Evolutionary conservation across 768 basidiomycete genomes (phyloP).

Genomic region (Leccinellum rugosiceps): DNA sequence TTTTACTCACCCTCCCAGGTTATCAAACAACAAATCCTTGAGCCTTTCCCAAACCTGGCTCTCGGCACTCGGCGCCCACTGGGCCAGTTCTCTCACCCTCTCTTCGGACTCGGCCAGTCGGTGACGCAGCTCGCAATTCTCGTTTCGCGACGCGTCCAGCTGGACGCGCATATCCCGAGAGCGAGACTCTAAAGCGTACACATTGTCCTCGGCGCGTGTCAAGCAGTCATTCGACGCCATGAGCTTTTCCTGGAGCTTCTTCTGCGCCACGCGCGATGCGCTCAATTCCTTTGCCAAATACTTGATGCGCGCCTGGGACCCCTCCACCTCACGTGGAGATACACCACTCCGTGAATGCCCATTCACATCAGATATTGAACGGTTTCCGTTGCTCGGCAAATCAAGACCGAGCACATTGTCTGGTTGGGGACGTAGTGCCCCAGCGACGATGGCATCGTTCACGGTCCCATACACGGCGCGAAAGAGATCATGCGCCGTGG

Average conservation of each 20-base stretch:
- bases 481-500: slow-evolving; percentile 28
- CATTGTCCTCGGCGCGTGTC: slow-evolving; percentile 12
- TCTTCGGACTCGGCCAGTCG: slow-evolving; percentile 23
- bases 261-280: slow-evolving; percentile 11
- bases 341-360: background rate
- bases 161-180: slow-evolving; percentile 17
- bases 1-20: slow-evolving; percentile 24
- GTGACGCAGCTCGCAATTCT: slow-evolving; percentile 22
- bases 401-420: slow-evolving; percentile 27
- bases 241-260: slow-evolving; percentile 20
- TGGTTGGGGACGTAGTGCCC: slow-evolving; percentile 9
- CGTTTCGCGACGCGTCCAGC: slow-evolving; percentile 19
- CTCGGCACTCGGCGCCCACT: slow-evolving; percentile 15
- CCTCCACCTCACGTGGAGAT: background rate
- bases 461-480: slow-evolving; percentile 28
- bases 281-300: slow-evolving; percentile 26
- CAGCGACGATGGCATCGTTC: slow-evolving; percentile 18
- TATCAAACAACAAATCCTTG: slow-evolving; percentile 30
- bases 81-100: slow-evolving; percentile 15
- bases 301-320: slow-evolving; percentile 12
- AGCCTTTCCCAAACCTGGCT: slow-evolving; percentile 26
- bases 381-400: slow-evolving; percentile 13
- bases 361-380: background rate
- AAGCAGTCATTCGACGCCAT: slow-evolving; percentile 13
- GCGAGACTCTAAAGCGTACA: slow-evolving; percentile 19